Conservation (phyloP, 495 filamentous ascomycete species). For the Acidomyces sp. region DNA sequence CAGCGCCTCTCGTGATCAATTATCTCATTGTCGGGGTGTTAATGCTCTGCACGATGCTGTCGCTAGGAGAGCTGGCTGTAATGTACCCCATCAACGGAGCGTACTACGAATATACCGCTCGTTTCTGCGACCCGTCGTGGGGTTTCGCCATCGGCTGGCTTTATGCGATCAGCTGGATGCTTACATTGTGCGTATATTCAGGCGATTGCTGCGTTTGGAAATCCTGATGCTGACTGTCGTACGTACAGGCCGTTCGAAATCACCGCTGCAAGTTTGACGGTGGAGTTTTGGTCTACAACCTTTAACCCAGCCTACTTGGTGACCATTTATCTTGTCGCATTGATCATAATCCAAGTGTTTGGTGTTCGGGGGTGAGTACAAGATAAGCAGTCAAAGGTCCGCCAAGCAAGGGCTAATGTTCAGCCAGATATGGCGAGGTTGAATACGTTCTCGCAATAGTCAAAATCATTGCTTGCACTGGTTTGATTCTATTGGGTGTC, state of each 20-base stretch:
- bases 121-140: constrained; percentile 27
- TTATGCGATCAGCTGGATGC: constrained; percentile 92
- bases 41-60: constrained; percentile 30
- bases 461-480: constrained; percentile 59
- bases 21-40: constrained; percentile 28
- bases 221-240: constrained; percentile 72
- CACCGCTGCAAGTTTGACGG: constrained; percentile 77
- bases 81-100: constrained; percentile 27
- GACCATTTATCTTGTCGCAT: constrained; percentile 32
- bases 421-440: too few species aligned
- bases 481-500: constrained; percentile 62
- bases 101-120: constrained; percentile 21
- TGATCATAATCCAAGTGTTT: constrained; percentile 30
- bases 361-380: constrained; percentile 31
- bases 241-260: constrained; percentile 86
- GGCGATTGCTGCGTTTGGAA: constrained; percentile 35
- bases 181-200: too few species aligned
- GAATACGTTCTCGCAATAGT: constrained; percentile 32
- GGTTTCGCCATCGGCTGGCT: constrained; percentile 99
- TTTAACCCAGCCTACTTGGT: too few species aligned
- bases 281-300: constrained; percentile 89
- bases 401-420: too few species aligned
- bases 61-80: constrained; percentile 36
- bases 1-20: constrained; percentile 34
- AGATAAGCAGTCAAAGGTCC: too few species aligned